Percentiles rank a stretch among this genome's conserved stretches.
These are phyloP conservation scores for Graphiopsis chlorocephala DNA, from an alignment of 2,329 filamentous ascomycete genomes.

Conservation along the genomic window DNA sequence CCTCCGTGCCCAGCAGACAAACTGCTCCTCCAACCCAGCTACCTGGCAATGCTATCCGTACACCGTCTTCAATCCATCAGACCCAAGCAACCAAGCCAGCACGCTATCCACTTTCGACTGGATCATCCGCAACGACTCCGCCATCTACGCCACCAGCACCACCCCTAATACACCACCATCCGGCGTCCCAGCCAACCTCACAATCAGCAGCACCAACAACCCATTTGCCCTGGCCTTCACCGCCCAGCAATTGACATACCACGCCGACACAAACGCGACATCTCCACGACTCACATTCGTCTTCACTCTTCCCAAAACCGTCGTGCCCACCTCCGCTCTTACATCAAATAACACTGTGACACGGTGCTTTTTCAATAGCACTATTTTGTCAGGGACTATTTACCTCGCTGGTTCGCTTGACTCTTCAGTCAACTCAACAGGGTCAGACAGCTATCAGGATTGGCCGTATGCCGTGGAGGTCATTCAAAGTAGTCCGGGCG, in stretches of 20 bases:
- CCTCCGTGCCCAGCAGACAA: slow-evolving; percentile 52
- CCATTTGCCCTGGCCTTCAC: slow-evolving; percentile 57
- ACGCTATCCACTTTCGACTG: slow-evolving; percentile 58
- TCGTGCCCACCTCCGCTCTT: slow-evolving; percentile 49
- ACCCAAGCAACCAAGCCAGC: slow-evolving; percentile 31
- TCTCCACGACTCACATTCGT: slow-evolving; percentile 60
- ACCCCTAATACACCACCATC: slow-evolving; percentile 59
- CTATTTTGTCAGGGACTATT: slow-evolving; percentile 55
- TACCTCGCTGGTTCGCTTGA: slow-evolving; percentile 41
- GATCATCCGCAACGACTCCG: slow-evolving; percentile 51
- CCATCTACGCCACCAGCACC: slow-evolving; percentile 42
- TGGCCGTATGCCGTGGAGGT: slow-evolving; percentile 62
- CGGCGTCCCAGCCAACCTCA: slow-evolving; percentile 35
- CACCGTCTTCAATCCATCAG: slow-evolving; percentile 44
- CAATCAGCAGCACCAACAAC: slow-evolving; percentile 53
- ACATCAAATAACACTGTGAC: slow-evolving; percentile 46
- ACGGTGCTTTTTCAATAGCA: slow-evolving; percentile 59
- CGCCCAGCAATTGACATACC: slow-evolving; percentile 51
- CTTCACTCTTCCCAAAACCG: slow-evolving; percentile 52
- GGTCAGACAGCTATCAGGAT: slow-evolving; percentile 33
- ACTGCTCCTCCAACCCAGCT: slow-evolving; percentile 57
- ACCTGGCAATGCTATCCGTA: slow-evolving; percentile 65
- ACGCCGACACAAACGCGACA: slow-evolving; percentile 32
- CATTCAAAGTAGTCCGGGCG: slow-evolving; percentile 50
- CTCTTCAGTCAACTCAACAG: slow-evolving; percentile 16